These are phyloP conservation scores for Backusella parvicylindrica DNA, from an alignment of 192 early-diverging fungal species.

Conservation along the genomic window DNA sequence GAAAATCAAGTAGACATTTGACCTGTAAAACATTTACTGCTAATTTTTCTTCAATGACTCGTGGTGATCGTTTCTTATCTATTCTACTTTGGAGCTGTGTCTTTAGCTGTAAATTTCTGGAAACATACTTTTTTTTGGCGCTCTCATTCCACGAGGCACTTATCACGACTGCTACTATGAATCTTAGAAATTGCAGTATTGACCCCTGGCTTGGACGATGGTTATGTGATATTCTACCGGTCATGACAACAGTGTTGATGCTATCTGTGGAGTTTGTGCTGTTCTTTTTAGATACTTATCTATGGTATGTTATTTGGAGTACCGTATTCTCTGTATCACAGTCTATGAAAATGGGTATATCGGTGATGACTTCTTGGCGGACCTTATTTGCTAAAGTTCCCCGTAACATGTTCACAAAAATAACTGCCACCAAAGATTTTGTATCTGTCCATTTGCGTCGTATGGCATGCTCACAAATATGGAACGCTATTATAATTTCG, in stretches of 20 bases:
- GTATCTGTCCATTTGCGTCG: constrained; percentile 60
- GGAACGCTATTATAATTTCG: constrained; percentile 68
- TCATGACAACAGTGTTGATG: constrained; percentile 55
- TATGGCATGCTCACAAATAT: constrained; percentile 64
- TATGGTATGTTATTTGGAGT: constrained; percentile 75
- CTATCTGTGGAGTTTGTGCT: constrained; percentile 58
- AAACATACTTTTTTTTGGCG: constrained; percentile 66
- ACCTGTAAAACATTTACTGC: constrained; percentile 52
- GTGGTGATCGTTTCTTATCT: constrained; percentile 53
- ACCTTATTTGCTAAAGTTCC: constrained; percentile 62
- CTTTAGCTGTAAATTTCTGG: constrained; percentile 66
- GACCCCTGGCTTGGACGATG: constrained; percentile 44
- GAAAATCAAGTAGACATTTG: constrained; percentile 4
- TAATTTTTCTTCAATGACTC: constrained; percentile 56
- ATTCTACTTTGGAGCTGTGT: constrained; percentile 58
- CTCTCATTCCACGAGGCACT: constrained; percentile 63
- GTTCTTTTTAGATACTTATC: constrained; percentile 72
- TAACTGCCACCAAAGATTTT: constrained; percentile 56
- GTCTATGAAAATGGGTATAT: constrained; percentile 61
- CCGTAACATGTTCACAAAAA: constrained; percentile 63
- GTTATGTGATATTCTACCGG: constrained; percentile 51
- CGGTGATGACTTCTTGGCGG: constrained; percentile 68
- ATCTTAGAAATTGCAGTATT: constrained; percentile 33
- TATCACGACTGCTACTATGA: constrained; percentile 30
- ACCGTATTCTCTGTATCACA: constrained; percentile 64